Percentiles rank a stretch among this genome's conserved stretches.
Evolutionary conservation across 495 filamentous ascomycete genomes (phyloP).

Genomic region (Rostrohypoxylon terebratum): DNA sequence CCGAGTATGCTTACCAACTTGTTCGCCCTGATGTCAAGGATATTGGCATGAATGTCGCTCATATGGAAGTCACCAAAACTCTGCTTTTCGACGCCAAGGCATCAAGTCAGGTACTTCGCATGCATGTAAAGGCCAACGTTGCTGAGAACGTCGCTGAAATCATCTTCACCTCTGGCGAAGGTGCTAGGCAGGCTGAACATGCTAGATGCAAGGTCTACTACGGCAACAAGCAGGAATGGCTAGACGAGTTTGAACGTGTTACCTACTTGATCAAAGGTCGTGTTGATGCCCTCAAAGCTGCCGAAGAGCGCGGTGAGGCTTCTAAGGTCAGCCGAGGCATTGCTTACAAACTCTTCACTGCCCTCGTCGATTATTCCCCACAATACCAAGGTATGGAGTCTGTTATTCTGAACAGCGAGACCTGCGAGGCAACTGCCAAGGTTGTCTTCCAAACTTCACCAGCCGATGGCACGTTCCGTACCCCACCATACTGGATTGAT

Average conservation of each 20-base stretch:
- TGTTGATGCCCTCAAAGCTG: conserved; percentile 63
- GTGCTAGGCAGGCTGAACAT: conserved; percentile 59
- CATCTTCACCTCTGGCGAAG: conserved; percentile 58
- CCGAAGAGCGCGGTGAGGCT: conserved; percentile 63
- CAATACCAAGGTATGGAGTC: conserved; percentile 80
- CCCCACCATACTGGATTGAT: conserved; percentile 80
- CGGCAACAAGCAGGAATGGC: conserved; percentile 59
- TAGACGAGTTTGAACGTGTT: conserved; percentile 65
- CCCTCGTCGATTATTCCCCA: conserved; percentile 75
- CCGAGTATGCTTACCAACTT: conserved; percentile 73
- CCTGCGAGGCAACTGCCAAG: conserved; percentile 76
- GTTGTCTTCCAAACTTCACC: conserved; percentile 72
- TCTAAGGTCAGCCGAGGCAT: conserved; percentile 74
- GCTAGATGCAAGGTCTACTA: conserved; percentile 65
- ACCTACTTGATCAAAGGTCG: conserved; percentile 67
- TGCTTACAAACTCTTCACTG: conserved; percentile 80
- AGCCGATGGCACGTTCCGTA: conserved; percentile 71
- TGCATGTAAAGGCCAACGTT: conserved; percentile 57
- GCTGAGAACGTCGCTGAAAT: conserved; percentile 53
- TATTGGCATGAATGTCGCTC: conserved; percentile 69
- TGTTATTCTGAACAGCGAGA: conserved; percentile 77
- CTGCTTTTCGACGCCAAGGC: conserved; percentile 70
- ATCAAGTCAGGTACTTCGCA: conserved; percentile 62
- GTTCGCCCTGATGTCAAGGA: conserved; percentile 64
- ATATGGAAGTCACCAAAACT: conserved; percentile 77